Evolutionary conservation across 83 land plant species (phyloP).

Genomic region (Picea engelmannii): DNA sequence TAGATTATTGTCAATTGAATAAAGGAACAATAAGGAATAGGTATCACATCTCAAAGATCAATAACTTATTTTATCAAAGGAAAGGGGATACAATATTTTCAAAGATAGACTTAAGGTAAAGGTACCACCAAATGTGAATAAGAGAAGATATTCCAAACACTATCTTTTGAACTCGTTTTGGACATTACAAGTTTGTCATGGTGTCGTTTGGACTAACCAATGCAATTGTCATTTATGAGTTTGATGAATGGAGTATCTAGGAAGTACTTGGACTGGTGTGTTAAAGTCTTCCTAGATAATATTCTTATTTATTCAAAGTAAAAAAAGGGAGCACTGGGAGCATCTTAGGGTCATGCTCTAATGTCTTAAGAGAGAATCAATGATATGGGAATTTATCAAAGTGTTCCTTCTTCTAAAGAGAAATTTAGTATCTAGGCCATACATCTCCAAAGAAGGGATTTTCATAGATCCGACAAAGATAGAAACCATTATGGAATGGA

Average conservation of each 20-base stretch:
- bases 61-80: background rate
- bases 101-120: background rate
- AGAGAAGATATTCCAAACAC: background rate
- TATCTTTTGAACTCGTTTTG: background rate
- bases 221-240: background rate
- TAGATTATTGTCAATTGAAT: background rate
- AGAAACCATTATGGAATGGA: background rate
- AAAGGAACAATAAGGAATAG: background rate
- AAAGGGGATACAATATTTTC: background rate
- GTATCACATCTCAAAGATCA: background rate
- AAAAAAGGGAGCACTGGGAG: background rate
- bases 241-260: background rate
- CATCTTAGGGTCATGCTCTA: background rate
- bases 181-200: background rate
- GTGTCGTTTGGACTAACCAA: background rate
- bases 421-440: background rate
- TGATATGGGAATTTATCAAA: background rate
- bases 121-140: background rate
- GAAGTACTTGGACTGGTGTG: background rate
- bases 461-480: background rate
- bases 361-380: background rate
- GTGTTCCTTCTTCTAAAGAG: background rate
- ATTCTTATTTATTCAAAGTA: background rate
- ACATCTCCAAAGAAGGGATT: background rate
- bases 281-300: background rate